A percentile compares a stretch with the other conserved stretches of the same genome.
phyloP scores from a whole-genome alignment of 2,329 filamentous ascomycete genomes.

The Penicillium psychrosexuale region DNA sequence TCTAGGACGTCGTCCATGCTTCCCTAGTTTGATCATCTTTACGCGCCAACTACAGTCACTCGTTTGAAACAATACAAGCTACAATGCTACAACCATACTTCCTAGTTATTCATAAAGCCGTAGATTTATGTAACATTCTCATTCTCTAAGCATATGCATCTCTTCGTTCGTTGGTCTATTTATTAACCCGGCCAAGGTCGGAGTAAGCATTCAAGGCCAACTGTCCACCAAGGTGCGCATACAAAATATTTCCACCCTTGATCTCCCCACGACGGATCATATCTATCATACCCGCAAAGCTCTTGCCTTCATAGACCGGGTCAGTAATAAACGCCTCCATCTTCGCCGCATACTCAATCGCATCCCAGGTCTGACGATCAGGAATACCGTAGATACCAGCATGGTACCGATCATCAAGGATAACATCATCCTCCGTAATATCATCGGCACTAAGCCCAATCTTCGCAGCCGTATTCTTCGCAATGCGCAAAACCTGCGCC shows the following conservation, averaged over 20 bases:
- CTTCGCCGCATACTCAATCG: slow-evolving; percentile 64
- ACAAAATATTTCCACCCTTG: slow-evolving; percentile 62
- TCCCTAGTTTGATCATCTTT: neutral
- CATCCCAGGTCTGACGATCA: slow-evolving; percentile 62
- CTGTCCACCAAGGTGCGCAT: slow-evolving; percentile 69
- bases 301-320: slow-evolving; percentile 75
- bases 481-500: slow-evolving; percentile 65
- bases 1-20: slow-evolving; percentile 47
- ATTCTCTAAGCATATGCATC: neutral
- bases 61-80: slow-evolving; percentile 17
- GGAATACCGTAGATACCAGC: slow-evolving; percentile 67
- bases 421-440: slow-evolving; percentile 60
- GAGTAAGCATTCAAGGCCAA: slow-evolving; percentile 67
- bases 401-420: slow-evolving; percentile 64
- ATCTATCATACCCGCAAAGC: slow-evolving; percentile 68
- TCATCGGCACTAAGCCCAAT: slow-evolving; percentile 61
- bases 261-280: slow-evolving; percentile 63
- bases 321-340: slow-evolving; percentile 73
- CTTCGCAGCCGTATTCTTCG: slow-evolving; percentile 59
- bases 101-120: neutral
- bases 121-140: neutral
- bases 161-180: slow-evolving; percentile 13
- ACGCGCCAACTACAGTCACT: slow-evolving; percentile 28
- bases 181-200: slow-evolving; percentile 31
- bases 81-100: neutral